These are phyloP conservation scores for Arabis hirsuta DNA, from an alignment of 345 rosid species.

Conservation along the genomic window DNA sequence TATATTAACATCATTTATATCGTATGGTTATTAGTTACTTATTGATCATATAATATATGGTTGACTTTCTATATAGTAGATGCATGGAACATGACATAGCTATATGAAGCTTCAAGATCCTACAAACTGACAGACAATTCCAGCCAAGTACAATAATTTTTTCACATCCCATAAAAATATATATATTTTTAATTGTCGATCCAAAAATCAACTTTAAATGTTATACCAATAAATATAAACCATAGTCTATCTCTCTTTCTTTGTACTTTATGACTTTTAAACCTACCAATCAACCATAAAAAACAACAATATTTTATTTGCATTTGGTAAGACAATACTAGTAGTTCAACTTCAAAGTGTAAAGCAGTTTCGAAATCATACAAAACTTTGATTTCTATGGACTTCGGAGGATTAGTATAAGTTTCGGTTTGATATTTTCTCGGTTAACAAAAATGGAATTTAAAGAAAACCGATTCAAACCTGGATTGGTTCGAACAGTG, in stretches of 20 bases:
- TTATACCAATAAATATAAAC: background rate
- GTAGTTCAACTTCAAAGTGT: too few relatives aligned
- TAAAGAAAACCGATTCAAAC: constrained; percentile 26
- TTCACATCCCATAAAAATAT: constrained; percentile 22
- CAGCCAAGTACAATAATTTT: constrained; percentile 47
- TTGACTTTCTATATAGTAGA: constrained; percentile 33
- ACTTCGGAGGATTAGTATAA: too few relatives aligned
- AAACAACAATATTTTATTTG: background rate
- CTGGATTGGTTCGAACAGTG: constrained; percentile 53
- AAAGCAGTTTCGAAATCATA: too few relatives aligned
- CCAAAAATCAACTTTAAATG: constrained; percentile 42
- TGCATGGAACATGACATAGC: constrained; percentile 43
- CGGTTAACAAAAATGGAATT: too few relatives aligned
- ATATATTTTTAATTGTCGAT: constrained; percentile 18
- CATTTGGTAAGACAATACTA: background rate
- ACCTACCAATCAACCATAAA: constrained; percentile 17
- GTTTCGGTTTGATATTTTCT: too few relatives aligned
- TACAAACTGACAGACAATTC: constrained; percentile 46
- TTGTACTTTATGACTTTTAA: constrained; percentile 10
- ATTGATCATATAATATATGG: constrained; percentile 29
- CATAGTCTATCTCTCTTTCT: background rate
- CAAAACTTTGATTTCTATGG: too few relatives aligned
- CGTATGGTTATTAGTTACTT: constrained; percentile 29
- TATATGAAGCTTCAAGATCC: constrained; percentile 39
- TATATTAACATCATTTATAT: constrained; percentile 21